phyloP scores from a whole-genome alignment of 768 basidiomycete species.

The Chalciporus piperatus region DNA sequence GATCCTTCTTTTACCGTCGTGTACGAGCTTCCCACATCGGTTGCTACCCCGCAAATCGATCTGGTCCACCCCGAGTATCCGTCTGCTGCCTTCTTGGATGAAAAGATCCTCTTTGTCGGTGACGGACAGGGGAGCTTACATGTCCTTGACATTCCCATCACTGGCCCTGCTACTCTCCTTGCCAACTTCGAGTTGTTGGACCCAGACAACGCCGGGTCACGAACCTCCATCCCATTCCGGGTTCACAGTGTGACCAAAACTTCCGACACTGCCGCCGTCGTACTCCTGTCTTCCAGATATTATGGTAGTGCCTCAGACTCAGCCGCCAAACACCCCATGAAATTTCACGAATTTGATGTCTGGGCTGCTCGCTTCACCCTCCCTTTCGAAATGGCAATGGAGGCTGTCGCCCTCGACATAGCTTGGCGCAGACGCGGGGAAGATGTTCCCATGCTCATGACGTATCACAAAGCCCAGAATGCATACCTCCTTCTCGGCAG shows the following conservation, averaged over 20 bases:
- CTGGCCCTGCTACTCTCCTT: slow-evolving; percentile 42
- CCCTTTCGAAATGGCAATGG: slow-evolving; percentile 32
- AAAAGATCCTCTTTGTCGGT: slow-evolving; percentile 50
- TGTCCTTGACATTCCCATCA: slow-evolving; percentile 45
- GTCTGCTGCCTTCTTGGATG: slow-evolving; percentile 56
- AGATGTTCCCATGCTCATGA: slow-evolving; percentile 62
- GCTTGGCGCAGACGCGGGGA: slow-evolving; percentile 70
- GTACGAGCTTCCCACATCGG: slow-evolving; percentile 57
- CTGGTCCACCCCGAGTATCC: slow-evolving; percentile 68
- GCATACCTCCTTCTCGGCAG: slow-evolving; percentile 59
- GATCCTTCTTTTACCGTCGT: slow-evolving; percentile 53
- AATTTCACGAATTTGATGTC: slow-evolving; percentile 55
- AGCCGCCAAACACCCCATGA: slow-evolving; percentile 18
- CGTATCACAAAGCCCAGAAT: slow-evolving; percentile 43
- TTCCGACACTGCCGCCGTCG: slow-evolving; percentile 40
- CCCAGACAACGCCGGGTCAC: slow-evolving; percentile 19
- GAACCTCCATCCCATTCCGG: slow-evolving; percentile 37
- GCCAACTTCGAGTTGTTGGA: slow-evolving; percentile 49
- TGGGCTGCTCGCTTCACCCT: slow-evolving; percentile 58
- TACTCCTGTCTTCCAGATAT: slow-evolving; percentile 59
- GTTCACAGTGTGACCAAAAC: slow-evolving; percentile 34
- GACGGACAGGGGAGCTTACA: slow-evolving; percentile 74
- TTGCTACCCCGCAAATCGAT: slow-evolving; percentile 40
- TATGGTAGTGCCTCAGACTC: slow-evolving; percentile 32
- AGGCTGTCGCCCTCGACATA: slow-evolving; percentile 44